Percentiles rank a stretch among this genome's conserved stretches.
Evolutionary conservation across 2,329 filamentous ascomycete species (phyloP).

Genomic region (Tolypocladium cylindrosporum): DNA sequence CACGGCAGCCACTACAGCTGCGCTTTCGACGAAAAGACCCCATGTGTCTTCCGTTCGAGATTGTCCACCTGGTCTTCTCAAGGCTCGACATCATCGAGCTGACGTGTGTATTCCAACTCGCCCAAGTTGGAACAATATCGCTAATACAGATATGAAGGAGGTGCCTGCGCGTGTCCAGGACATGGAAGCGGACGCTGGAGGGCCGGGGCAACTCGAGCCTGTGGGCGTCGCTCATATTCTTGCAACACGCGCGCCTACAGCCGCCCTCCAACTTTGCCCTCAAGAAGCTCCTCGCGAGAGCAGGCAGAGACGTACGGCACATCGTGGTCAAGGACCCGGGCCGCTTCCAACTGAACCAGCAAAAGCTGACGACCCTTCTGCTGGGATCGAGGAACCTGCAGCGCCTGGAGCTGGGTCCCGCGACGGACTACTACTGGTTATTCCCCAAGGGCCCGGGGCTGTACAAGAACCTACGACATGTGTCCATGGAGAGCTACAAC

Average conservation of each 20-base stretch:
- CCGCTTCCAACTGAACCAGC: constrained; percentile 18
- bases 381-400: constrained; percentile 16
- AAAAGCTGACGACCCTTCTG: constrained; percentile 16
- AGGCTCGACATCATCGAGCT: constrained; percentile 21
- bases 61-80: constrained; percentile 24
- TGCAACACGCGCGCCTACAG: neutral
- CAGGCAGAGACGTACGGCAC: constrained; percentile 16
- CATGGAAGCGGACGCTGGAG: constrained; percentile 19
- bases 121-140: neutral
- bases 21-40: constrained; percentile 24
- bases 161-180: constrained; percentile 22
- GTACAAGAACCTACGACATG: constrained; percentile 5
- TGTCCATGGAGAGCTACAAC: constrained; percentile 5
- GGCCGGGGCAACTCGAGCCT: constrained; percentile 16
- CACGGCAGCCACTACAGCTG: constrained; percentile 22
- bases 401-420: constrained; percentile 13
- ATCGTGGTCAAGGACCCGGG: constrained; percentile 15
- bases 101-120: constrained; percentile 12
- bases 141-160: constrained; percentile 9
- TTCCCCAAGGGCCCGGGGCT: constrained; percentile 3
- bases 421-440: neutral
- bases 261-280: constrained; percentile 9
- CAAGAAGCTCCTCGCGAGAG: constrained; percentile 19
- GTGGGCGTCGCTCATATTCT: constrained; percentile 22
- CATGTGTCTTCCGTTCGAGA: constrained; percentile 23